Evolutionary conservation across 352 stramenopile genomes (phyloP).

Genomic region (Phytophthora pini): DNA sequence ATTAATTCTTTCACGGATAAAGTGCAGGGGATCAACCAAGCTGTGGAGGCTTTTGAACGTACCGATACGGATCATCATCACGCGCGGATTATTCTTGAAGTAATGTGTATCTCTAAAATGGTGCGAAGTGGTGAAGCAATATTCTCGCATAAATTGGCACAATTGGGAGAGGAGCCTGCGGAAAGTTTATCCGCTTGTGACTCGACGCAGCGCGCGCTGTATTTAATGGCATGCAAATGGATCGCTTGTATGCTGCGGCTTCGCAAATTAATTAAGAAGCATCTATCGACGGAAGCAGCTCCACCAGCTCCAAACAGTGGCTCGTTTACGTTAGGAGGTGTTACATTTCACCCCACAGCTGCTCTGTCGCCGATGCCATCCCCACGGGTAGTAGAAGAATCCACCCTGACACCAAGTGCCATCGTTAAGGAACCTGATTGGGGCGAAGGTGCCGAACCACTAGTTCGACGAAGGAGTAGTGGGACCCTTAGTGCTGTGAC

Average conservation of each 20-base stretch:
- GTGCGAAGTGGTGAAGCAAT: conserved; percentile 43
- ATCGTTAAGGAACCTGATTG: conserved; percentile 49
- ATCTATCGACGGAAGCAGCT: conserved; percentile 48
- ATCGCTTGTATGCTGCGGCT: conserved; percentile 79
- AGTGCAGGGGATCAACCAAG: conserved; percentile 61
- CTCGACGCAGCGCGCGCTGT: conserved; percentile 58
- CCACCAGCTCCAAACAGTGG: conserved; percentile 39
- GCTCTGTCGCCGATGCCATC: conserved; percentile 56
- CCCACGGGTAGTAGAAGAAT: conserved; percentile 39
- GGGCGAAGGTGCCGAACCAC: conserved; percentile 36
- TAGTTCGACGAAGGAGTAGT: conserved; percentile 46
- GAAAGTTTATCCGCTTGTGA: conserved; percentile 57
- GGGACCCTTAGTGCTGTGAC: conserved; percentile 45
- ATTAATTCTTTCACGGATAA: conserved; percentile 68
- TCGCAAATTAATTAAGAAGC: conserved; percentile 70
- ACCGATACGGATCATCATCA: conserved; percentile 59
- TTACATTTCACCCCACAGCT: conserved; percentile 63
- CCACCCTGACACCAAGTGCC: conserved; percentile 45
- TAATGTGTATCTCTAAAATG: conserved; percentile 65
- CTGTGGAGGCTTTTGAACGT: conserved; percentile 68
- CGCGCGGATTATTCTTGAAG: conserved; percentile 69
- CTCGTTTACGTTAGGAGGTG: conserved; percentile 53
- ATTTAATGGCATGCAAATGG: conserved; percentile 76
- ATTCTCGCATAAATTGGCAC: conserved; percentile 51
- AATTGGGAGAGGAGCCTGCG: conserved; percentile 36